Evolutionary conservation across 1,284 basidiomycete species (phyloP).

Genomic region (Apiotrichum gracile): DNA sequence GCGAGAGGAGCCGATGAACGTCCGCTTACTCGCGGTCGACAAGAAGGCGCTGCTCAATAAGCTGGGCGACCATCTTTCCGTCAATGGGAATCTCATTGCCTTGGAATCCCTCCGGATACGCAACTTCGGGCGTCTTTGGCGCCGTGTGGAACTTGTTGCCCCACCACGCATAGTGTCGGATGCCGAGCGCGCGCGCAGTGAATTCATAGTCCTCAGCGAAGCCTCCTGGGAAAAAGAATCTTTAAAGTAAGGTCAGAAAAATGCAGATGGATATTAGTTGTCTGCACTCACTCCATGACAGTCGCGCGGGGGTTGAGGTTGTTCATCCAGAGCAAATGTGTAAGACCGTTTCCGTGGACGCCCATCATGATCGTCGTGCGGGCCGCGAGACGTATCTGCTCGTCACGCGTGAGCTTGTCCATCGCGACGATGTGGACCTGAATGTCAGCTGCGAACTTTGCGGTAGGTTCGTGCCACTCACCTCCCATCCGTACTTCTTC

Average conservation of each 20-base stretch:
- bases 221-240: slow-evolving; percentile 46
- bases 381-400: slow-evolving; percentile 70
- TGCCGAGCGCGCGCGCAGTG: slow-evolving; percentile 59
- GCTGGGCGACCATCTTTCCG: slow-evolving; percentile 45
- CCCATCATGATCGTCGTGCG: slow-evolving; percentile 74
- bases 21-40: slow-evolving; percentile 21
- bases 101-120: slow-evolving; percentile 48
- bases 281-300: slow-evolving; percentile 59
- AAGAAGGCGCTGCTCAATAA: slow-evolving; percentile 41
- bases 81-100: slow-evolving; percentile 54
- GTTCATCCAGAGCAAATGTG: slow-evolving; percentile 71
- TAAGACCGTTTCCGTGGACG: slow-evolving; percentile 71
- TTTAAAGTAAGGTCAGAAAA: background rate
- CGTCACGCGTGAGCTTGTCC: slow-evolving; percentile 68
- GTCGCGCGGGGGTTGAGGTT: slow-evolving; percentile 42
- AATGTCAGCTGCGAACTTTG: background rate
- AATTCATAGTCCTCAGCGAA: slow-evolving; percentile 74
- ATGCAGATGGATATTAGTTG: background rate
- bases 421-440: slow-evolving; percentile 69
- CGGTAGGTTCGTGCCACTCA: slow-evolving; percentile 12
- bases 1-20: background rate
- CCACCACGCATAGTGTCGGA: slow-evolving; percentile 71
- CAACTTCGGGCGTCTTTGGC: slow-evolving; percentile 50
- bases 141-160: slow-evolving; percentile 61
- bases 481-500: slow-evolving; percentile 69